These are phyloP conservation scores for Senna tora DNA, from an alignment of 306 rosid species.

Conservation along the genomic window DNA sequence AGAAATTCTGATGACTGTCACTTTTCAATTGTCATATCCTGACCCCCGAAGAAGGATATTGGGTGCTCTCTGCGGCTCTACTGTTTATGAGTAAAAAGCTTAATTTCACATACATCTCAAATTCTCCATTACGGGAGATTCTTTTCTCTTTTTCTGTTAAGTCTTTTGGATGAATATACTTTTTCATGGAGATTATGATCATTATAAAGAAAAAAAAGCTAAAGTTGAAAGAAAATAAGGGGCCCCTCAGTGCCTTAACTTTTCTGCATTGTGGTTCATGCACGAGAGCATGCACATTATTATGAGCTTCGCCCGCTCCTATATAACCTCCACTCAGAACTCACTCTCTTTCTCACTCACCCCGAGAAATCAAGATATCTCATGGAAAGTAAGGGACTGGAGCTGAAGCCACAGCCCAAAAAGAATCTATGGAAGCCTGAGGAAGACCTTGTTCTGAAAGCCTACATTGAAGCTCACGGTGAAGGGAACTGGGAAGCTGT, in stretches of 20 bases:
- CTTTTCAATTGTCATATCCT: background rate
- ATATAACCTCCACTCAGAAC: conserved; percentile 12
- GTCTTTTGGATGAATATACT: conserved; percentile 16
- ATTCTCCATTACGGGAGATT: background rate
- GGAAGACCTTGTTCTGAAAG: conserved; percentile 62
- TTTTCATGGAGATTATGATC: conserved; percentile 9
- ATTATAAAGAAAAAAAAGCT: conserved; percentile 17
- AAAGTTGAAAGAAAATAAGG: conserved; percentile 40
- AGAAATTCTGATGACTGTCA: background rate
- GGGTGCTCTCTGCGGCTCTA: background rate
- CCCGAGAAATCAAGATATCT: background rate
- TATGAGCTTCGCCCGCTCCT: background rate
- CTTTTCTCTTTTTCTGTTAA: background rate
- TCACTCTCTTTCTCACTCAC: conserved; percentile 1
- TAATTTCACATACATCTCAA: background rate
- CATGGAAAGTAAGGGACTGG: conserved; percentile 48
- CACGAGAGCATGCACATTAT: conserved; percentile 29
- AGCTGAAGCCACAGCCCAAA: conserved; percentile 45
- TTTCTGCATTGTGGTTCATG: conserved; percentile 34
- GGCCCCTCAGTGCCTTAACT: conserved; percentile 51
- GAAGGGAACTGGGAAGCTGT: conserved; percentile 76
- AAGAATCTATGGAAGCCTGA: conserved; percentile 74
- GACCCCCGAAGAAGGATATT: conserved; percentile 11
- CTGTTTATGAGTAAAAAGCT: background rate
- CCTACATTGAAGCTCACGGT: conserved; percentile 68